These are phyloP conservation scores for Helianthus tuberosus DNA, from an alignment of 129 eudicot genomes.

Conservation along the genomic window DNA sequence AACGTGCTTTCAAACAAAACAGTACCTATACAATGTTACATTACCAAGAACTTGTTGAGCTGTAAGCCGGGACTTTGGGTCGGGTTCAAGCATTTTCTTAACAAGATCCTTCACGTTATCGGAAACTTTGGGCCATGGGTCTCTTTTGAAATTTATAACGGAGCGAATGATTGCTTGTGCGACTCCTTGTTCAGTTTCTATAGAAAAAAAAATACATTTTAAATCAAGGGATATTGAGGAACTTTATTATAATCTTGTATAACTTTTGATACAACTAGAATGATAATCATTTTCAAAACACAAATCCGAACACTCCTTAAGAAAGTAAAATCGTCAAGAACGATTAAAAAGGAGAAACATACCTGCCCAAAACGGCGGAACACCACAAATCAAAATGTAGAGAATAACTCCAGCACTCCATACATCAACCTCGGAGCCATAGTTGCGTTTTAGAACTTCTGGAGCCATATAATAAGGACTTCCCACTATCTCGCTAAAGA, in stretches of 20 bases:
- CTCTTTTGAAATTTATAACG: conserved; percentile 73
- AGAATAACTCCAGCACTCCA: conserved; percentile 94
- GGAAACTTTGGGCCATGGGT: conserved; percentile 91
- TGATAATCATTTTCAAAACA: neutral
- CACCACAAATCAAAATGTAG: conserved; percentile 87
- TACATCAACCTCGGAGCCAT: conserved; percentile 84
- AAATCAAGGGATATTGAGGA: too few relatives aligned
- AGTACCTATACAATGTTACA: conserved; percentile 26
- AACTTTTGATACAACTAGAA: neutral
- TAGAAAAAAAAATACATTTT: neutral
- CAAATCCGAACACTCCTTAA: neutral
- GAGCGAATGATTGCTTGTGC: conserved; percentile 91
- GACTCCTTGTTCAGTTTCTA: conserved; percentile 92
- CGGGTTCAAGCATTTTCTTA: conserved; percentile 92
- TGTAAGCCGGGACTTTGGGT: conserved; percentile 73
- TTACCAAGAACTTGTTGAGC: conserved; percentile 90
- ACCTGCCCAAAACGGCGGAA: conserved; percentile 98
- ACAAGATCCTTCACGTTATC: conserved; percentile 95
- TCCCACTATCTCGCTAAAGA: conserved; percentile 80
- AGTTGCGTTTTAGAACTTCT: conserved; percentile 74
- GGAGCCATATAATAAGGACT: conserved; percentile 97
- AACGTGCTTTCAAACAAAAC: conserved; percentile 2
- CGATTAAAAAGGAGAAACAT: neutral
- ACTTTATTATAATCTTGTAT: neutral
- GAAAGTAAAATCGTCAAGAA: neutral